Base-by-base conservation (phyloP, 345 rosid species). In the Salix caprea region DNA sequence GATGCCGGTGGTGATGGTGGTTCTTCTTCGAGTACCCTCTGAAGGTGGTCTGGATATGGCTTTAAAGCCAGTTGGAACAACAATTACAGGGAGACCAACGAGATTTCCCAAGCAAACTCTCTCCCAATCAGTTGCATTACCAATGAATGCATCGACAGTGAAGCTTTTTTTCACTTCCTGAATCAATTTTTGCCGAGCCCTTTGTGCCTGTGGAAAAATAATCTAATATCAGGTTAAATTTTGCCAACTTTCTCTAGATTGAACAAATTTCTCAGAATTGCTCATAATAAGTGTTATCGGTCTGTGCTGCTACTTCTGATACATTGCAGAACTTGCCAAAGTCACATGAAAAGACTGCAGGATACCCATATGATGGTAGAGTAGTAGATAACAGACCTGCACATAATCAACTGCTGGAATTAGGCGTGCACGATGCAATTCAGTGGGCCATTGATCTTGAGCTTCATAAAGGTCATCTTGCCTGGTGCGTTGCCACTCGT, bases 111-210 rank as follows among this genome's bases (percentile, higher is more conserved):
- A 18, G 82, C 97, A 89, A 9, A 90, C 91, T 86, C 79, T 93
- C 85, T 94, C 98, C 97, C 97, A 92, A 30, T 94, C 98, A 0
- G 90, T 94, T 58, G 88, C 97, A 74, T 90, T 91, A 72, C 95
- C 98, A 10, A 94, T 77, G 83, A 92, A 92, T 28, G 95, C 98
- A 76, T 94, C 96, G 0, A 92, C 94, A 0, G 77, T 87, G 77
- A 94, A 91, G 74, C 90, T 85, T 70, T 89, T 87, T 77, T 88
- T 81, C 37, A 94, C 97, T 87, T 94, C 97, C 24, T 78, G 82
- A 23, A 94, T 89, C 71, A 94, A 77, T 80, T 86, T 89, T 46
- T 91, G 89, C 56, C 97, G 87, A 30, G 93, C 97, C 82, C 95
- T 87, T 65, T 92, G 98, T 3, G 97, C 96, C 97, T 92, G 86